Base-by-base conservation (phyloP, 2,329 filamentous ascomycete genomes). In the Cordyceps militaris region DNA sequence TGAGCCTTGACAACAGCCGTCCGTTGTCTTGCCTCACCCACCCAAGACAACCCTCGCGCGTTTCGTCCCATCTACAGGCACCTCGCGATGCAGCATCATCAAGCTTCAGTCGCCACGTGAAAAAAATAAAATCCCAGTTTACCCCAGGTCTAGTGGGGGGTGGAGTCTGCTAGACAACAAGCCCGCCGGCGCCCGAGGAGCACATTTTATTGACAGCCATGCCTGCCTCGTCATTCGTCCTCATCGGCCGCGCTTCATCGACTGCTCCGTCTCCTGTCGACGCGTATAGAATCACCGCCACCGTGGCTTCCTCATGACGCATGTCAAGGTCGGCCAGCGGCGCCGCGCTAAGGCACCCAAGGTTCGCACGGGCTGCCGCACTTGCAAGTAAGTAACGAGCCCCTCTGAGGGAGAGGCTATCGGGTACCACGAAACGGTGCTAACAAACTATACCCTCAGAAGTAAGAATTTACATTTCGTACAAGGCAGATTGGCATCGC, bases 321-420 rank as follows among this genome's bases (percentile, higher is more conserved):
- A 56, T 42, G 58, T 59, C 48, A 59, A 59, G 53, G 52, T 53
- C 23, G 58, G 58, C 47, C 58, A 59, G 42, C 58, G 58, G 14
- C 58, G 53, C 24, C 58, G 58, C n/a, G 58, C 53, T 19, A 59
- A 48, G 47, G 47, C 58, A n/a, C 58, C 58, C 52, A 59, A 59
- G 38, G 58, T 59, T 23, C 52, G 58, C 40, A 59, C 47, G 6
- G 58, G 58, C 30, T 59, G 58, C 53, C 52, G 48, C 4, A 59
- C 58, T 34, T 59, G 58, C 53, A 59, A 59, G 58, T 59, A 21
- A 53, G 58, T 59, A 36, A 7, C 13, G 23, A n/a, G 14, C 24
- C n/a, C 11, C 26, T 26, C 42, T 11, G 8, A 28, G 3, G 14
- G n/a, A n/a, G n/a, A n/a, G n/a, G n/a, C n/a, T n/a, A n/a, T n/a